These are phyloP conservation scores for Mycena filopes DNA, from an alignment of 768 basidiomycete species.

Conservation along the genomic window DNA sequence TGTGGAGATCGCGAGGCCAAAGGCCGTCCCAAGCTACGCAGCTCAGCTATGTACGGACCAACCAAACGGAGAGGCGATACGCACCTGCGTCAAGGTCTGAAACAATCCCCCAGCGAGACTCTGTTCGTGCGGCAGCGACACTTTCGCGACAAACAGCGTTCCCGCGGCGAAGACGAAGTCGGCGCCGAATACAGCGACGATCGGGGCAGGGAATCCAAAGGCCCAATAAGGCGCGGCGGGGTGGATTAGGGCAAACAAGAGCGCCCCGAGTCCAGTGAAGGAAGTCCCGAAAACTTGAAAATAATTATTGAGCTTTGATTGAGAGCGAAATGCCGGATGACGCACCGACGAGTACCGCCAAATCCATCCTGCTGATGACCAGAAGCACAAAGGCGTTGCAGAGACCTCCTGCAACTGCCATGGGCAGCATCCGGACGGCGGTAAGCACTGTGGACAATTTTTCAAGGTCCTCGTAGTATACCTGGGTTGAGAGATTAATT, in stretches of 20 bases:
- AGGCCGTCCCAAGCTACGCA: conserved; percentile 57
- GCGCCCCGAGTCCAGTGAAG: conserved; percentile 64
- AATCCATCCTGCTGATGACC: conserved; percentile 63
- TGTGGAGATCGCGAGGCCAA: conserved; percentile 65
- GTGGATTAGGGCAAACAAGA: conserved; percentile 76
- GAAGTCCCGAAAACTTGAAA: conserved; percentile 56
- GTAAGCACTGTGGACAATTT: conserved; percentile 64
- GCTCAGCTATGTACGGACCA: neutral
- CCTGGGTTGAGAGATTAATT: conserved; percentile 41
- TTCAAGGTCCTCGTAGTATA: conserved; percentile 79
- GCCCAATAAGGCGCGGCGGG: conserved; percentile 75
- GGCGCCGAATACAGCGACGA: conserved; percentile 75
- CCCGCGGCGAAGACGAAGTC: conserved; percentile 83
- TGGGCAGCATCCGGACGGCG: conserved; percentile 76
- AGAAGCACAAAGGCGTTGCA: conserved; percentile 76
- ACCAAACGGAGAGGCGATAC: conserved; percentile 13
- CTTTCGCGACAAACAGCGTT: conserved; percentile 78
- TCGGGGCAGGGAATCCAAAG: conserved; percentile 75
- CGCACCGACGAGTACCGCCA: conserved; percentile 68
- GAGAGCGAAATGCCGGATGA: conserved; percentile 6
- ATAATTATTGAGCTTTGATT: neutral
- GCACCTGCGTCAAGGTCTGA: conserved; percentile 80
- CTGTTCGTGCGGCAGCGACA: conserved; percentile 75
- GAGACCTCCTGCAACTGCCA: conserved; percentile 72
- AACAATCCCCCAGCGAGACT: conserved; percentile 81